Percentiles rank a stretch among this genome's conserved stretches.
phyloP scores from a whole-genome alignment of 257 asterid species.

The Datura wrightii region DNA sequence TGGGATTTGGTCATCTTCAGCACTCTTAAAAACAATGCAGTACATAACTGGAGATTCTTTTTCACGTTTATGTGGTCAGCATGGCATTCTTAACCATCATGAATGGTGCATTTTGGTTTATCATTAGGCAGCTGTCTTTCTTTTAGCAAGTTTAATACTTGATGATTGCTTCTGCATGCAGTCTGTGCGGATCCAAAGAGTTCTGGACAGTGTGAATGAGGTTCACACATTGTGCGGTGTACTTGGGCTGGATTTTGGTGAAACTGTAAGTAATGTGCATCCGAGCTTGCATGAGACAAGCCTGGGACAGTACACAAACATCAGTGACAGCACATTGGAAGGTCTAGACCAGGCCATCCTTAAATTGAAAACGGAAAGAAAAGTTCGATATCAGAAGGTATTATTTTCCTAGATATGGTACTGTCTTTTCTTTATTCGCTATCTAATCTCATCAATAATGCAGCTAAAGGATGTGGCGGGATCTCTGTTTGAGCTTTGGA shows the following conservation, averaged over 20 bases:
- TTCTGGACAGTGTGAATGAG: slow-evolving; percentile 79
- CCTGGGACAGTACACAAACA: slow-evolving; percentile 71
- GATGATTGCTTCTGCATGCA: slow-evolving; percentile 43
- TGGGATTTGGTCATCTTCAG: neutral
- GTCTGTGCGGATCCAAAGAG: slow-evolving; percentile 86
- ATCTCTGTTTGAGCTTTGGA: slow-evolving; percentile 84
- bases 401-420: slow-evolving; percentile 26
- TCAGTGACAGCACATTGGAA: slow-evolving; percentile 77
- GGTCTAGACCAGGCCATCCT: slow-evolving; percentile 75
- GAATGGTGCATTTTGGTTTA: slow-evolving; percentile 11
- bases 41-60: neutral
- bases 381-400: slow-evolving; percentile 86
- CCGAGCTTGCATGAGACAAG: slow-evolving; percentile 78
- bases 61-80: neutral
- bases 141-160: neutral
- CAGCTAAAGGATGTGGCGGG: slow-evolving; percentile 85
- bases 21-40: neutral
- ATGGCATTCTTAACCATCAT: slow-evolving; percentile 20
- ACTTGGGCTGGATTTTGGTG: slow-evolving; percentile 76
- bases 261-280: slow-evolving; percentile 79
- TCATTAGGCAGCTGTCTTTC: neutral
- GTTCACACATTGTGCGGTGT: slow-evolving; percentile 83
- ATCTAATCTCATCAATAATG: slow-evolving; percentile 41
- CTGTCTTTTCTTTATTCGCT: slow-evolving; percentile 27
- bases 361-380: slow-evolving; percentile 73